phyloP scores from a whole-genome alignment of 345 rosid genomes.

The Geranium brycei region DNA sequence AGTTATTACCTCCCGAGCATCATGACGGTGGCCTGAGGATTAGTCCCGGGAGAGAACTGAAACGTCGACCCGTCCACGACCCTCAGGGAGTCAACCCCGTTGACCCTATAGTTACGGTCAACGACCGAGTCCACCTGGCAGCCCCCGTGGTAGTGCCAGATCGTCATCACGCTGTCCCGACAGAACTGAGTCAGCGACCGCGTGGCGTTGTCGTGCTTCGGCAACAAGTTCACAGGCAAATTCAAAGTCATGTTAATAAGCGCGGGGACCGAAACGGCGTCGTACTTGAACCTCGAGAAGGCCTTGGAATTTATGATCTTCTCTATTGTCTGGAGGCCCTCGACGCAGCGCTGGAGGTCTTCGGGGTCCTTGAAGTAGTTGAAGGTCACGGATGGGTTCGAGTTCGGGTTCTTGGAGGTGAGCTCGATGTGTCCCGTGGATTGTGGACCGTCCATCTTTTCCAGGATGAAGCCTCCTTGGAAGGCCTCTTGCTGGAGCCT shows the following conservation, averaged over 20 bases:
- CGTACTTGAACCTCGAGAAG: slow-evolving; percentile 20
- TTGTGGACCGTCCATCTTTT: slow-evolving; percentile 27
- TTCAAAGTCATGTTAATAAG: slow-evolving; percentile 17
- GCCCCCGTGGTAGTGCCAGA: slow-evolving; percentile 95
- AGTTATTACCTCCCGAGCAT: slow-evolving; percentile 79
- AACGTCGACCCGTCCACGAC: slow-evolving; percentile 80
- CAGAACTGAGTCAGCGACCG: slow-evolving; percentile 58
- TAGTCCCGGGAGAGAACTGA: slow-evolving; percentile 66
- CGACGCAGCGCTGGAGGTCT: slow-evolving; percentile 24
- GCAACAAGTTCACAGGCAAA: slow-evolving; percentile 50
- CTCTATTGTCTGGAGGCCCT: slow-evolving; percentile 22
- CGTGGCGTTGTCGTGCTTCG: slow-evolving; percentile 35
- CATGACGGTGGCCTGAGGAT: slow-evolving; percentile 96
- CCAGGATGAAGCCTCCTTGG: slow-evolving; percentile 27
- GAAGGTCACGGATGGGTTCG: slow-evolving; percentile 29
- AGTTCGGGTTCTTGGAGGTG: slow-evolving; percentile 12
- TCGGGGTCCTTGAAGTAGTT: slow-evolving; percentile 34
- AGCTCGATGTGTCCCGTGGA: slow-evolving; percentile 28
- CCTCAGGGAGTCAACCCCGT: slow-evolving; percentile 38
- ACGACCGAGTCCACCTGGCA: slow-evolving; percentile 70
- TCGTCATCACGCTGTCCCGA: slow-evolving; percentile 71
- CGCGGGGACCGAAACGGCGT: slow-evolving; percentile 12
- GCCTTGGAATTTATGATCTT: slow-evolving; percentile 20
- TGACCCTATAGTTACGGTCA: slow-evolving; percentile 51
- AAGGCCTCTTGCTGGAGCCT: slow-evolving; percentile 12